phyloP scores from a whole-genome alignment of 73 alveolate species.

The Tetrahymena thermophila region DNA sequence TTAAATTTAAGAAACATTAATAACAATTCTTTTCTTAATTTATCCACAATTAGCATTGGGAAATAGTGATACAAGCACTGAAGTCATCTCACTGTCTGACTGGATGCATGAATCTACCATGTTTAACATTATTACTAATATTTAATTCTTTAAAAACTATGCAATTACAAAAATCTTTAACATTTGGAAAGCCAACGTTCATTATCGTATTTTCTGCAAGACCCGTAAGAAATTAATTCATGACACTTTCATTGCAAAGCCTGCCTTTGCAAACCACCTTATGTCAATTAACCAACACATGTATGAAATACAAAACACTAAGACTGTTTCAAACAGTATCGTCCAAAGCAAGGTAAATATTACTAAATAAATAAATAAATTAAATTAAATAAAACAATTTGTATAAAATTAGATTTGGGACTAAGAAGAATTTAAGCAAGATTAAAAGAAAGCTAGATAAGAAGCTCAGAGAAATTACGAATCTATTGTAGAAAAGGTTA shows the following conservation, averaged over 20 bases:
- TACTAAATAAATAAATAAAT: not conserved
- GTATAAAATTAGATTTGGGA: constrained; percentile 41
- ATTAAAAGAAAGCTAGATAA: constrained; percentile 65
- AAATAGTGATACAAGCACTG: constrained; percentile 87
- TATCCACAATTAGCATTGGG: not conserved
- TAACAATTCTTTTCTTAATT: constrained; percentile 21
- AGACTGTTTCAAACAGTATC: constrained; percentile 34
- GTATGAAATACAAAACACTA: constrained; percentile 51
- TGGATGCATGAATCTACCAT: constrained; percentile 98
- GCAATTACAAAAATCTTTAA: constrained; percentile 78
- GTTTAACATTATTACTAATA: constrained; percentile 85
- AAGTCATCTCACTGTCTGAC: constrained; percentile 89
- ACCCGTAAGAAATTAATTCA: constrained; percentile 82
- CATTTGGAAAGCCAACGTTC: constrained; percentile 92
- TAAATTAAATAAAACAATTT: not conserved
- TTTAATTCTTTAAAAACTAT: constrained; percentile 89
- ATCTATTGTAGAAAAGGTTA: constrained; percentile 53
- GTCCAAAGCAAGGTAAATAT: constrained; percentile 18
- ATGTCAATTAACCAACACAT: constrained; percentile 62
- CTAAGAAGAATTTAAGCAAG: constrained; percentile 53
- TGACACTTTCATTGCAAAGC: constrained; percentile 64
- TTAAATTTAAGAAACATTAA: not conserved
- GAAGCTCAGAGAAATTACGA: constrained; percentile 67
- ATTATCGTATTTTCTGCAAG: constrained; percentile 82
- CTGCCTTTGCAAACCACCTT: constrained; percentile 88